Evolutionary conservation across 108 stramenopile genomes (phyloP).

Genomic region (Conticribra weissflogii): DNA sequence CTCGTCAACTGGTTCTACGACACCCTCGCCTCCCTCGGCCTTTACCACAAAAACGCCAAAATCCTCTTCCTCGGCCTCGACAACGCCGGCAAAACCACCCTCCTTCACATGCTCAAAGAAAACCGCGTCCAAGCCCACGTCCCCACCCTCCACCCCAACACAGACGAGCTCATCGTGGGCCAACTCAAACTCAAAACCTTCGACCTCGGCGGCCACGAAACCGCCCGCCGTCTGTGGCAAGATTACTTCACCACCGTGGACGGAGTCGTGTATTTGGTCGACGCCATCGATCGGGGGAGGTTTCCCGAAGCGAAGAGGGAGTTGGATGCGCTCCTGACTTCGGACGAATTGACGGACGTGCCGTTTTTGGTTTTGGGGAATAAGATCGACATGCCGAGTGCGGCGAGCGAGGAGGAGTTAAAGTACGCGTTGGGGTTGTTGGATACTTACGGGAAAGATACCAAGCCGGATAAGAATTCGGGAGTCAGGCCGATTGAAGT

Average conservation of each 20-base stretch:
- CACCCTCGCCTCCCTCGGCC: constrained; percentile 87
- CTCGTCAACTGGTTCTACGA: constrained; percentile 91
- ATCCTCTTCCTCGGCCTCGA: constrained; percentile 98
- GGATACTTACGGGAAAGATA: constrained; percentile 99
- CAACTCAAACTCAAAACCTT: constrained; percentile 96
- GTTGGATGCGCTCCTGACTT: constrained; percentile 92
- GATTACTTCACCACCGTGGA: constrained; percentile 98
- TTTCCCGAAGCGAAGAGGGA: constrained; percentile 99
- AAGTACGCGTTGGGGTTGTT: constrained; percentile 95
- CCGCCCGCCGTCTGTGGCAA: constrained; percentile 90
- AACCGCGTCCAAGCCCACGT: constrained; percentile 95
- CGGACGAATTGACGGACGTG: constrained; percentile 93
- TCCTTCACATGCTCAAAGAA: constrained; percentile 97
- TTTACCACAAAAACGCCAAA: constrained; percentile 99
- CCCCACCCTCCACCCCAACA: constrained; percentile 94
- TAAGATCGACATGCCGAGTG: constrained; percentile 97
- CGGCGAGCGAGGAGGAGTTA: constrained; percentile 96
- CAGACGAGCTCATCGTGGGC: constrained; percentile 92
- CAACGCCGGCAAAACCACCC: constrained; percentile 96
- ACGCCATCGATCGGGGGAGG: constrained; percentile 92
- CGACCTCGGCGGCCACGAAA: constrained; percentile 97
- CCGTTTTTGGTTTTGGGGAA: constrained; percentile 99
- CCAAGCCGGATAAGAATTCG: constrained; percentile 80
- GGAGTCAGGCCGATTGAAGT: constrained; percentile 95
- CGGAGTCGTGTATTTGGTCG: constrained; percentile 97